These are phyloP conservation scores for Rhizopus sp. DNA, from an alignment of 371 early-diverging fungal species.

Conservation along the genomic window DNA sequence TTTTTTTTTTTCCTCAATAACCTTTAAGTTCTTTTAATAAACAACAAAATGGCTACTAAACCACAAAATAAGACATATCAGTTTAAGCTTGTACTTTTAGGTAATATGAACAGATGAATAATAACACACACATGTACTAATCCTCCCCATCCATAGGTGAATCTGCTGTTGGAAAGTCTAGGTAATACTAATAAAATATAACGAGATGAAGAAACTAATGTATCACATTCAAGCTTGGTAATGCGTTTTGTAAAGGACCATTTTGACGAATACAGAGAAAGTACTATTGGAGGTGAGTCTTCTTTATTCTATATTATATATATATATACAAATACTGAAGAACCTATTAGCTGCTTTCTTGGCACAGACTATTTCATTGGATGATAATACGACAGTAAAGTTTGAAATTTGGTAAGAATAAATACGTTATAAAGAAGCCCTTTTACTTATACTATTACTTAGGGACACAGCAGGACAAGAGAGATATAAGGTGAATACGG, in stretches of 20 bases:
- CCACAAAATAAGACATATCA: conserved; percentile 63
- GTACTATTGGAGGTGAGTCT: conserved; percentile 91
- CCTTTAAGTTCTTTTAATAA: too few relatives aligned
- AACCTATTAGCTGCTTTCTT: conserved; percentile 72
- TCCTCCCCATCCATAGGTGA: conserved; percentile 60
- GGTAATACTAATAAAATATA: conserved; percentile 44
- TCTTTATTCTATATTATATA: background rate
- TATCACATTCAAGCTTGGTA: conserved; percentile 66
- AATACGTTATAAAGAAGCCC: background rate
- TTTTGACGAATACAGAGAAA: conserved; percentile 97
- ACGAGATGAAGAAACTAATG: background rate
- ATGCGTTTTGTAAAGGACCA: conserved; percentile 96
- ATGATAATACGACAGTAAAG: conserved; percentile 74
- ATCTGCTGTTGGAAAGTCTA: conserved; percentile 87
- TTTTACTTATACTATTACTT: conserved; percentile 12
- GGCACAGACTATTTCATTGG: conserved; percentile 72
- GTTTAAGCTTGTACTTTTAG: conserved; percentile 82
- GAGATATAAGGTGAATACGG: conserved; percentile 77
- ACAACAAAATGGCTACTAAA: background rate
- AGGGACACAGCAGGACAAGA: conserved; percentile 97
- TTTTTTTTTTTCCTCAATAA: background rate
- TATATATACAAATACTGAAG: background rate
- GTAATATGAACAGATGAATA: conserved; percentile 36
- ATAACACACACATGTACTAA: background rate
- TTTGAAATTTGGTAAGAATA: conserved; percentile 84